Base-by-base conservation (phyloP, 441 rosid species). In the Arabidopsis hybrid region DNA sequence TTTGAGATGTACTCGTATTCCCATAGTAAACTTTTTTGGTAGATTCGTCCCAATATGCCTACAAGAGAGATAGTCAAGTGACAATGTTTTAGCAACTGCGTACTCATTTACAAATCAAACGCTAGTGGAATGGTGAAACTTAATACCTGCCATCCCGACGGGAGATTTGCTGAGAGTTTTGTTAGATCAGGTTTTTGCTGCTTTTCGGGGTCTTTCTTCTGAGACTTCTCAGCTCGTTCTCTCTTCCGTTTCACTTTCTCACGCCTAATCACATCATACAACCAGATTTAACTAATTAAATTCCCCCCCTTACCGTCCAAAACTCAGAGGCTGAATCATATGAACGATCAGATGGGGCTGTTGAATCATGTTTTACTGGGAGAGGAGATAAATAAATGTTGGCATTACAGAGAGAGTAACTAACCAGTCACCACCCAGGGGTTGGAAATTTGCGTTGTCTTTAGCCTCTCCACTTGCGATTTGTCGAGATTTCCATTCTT, bases 371-470 rank as follows among this genome's bases (percentile, higher is more conserved):
- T 29, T 42, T 56, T 55, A 17, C 9, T 12, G 13, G 52, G 53
- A 21, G 46, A 69, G 12, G 6, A 16, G 17, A 55, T 16, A 14
- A 43, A 12, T 62, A 11, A 45, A 10, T 1, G 9, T 49, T 13
- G 60, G 39, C 46, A 26, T 40, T 55, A 21, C 26, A 21, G 26
- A 38, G 12, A 8, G 60, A 29, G 21, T 55, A 66, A 61, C 71
- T 51, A 82, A 95, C 98, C 99, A 95, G 80, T 95, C 97, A 52
- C 98, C 95, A 50, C 96, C 95, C 29, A 95, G 79, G 32, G 99
- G 97, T 84, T 95, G 99, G 83, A 95, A 95, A 84, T 95, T 93
- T 11, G 99, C 99, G 70, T 95, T 95, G 66, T 88, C 95, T 80
- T 81, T 88, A 56, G 96, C 97, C 82, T 91, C 99, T 73, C 97